Conservation (phyloP, 257 asterid genomes). For the Solanum bulbocastanum region DNA sequence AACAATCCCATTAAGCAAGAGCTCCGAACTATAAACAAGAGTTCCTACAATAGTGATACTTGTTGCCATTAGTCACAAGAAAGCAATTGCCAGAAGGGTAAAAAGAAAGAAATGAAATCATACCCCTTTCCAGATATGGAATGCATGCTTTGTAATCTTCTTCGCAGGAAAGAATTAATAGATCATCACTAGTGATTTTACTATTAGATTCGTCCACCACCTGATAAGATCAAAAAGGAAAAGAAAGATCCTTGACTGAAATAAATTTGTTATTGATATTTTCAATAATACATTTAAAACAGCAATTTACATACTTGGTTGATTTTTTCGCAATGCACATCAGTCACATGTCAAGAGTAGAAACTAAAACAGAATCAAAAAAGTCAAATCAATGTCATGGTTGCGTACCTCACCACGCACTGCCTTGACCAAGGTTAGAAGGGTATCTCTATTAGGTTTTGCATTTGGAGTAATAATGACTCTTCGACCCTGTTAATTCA, state of each 20-base stretch:
- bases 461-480: conserved; percentile 54
- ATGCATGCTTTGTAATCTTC: conserved; percentile 48
- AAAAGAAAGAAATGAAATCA: background rate
- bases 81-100: background rate
- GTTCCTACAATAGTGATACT: conserved; percentile 40
- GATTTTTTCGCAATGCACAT: background rate
- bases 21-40: conserved; percentile 57
- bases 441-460: conserved; percentile 43
- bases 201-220: conserved; percentile 19
- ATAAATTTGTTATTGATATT: background rate
- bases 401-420: conserved; percentile 58
- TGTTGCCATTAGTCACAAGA: conserved; percentile 4
- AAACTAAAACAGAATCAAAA: background rate
- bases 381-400: background rate
- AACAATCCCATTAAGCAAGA: conserved; percentile 65
- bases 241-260: background rate
- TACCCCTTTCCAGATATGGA: conserved; percentile 59
- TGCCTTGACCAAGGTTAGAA: conserved; percentile 49
- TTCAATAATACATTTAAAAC: background rate
- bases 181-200: conserved; percentile 20
- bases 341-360: background rate
- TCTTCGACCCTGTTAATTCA: conserved; percentile 40
- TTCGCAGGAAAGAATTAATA: conserved; percentile 45
- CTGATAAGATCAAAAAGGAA: conserved; percentile 25
- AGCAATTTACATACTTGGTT: background rate